Evolutionary conservation across 1,284 basidiomycete species (phyloP), one percentile per base, ranked within the genome.

Genomic region (Boletus semigastroideus): DNA sequence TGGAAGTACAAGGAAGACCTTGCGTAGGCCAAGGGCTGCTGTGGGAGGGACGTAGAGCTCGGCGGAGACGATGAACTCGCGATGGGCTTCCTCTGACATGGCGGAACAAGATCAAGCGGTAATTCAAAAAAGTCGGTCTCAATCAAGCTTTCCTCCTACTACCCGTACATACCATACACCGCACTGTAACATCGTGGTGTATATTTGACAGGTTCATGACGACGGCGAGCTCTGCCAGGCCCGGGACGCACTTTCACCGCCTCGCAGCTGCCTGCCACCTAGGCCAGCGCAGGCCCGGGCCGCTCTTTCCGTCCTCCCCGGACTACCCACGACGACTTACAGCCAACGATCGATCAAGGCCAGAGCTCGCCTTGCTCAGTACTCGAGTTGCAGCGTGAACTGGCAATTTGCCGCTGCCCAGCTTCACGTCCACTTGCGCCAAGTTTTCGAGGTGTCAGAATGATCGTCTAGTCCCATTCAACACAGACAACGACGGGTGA

Each of bases 41-140:
- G 78, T 72, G 46, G 74, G 72, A n/a, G 85, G 81, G 36, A 89
- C 71, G 62, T 83, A 86, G 19, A 90, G 69, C 60, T 90, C 83
- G 9, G 78, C 80, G 40, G 78, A 76, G 41, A 84, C 77, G 55
- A 71, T 71, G 56, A 77, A 74, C 59, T 78, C 78, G 42, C 67
- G 66, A 25, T 53, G 55, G 46, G 51, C 17, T 3, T 42, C 48
- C 30, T 51, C 53, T 10, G 53, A 59, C 66, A 67, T 67, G 48
- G 41, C 28, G 42, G 42, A 5, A 41, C 42, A 34, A 33, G 31
- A 25, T 25, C 25, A 25, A 25, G 25, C 25, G 25, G 25, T 7
- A 25, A 25, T 25, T 25, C 25, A 25, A 25, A 25, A 25, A 25
- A 25, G 25, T 25, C 25, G 25, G 25, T 25, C 25, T 25, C 25